A percentile compares a stretch with the other conserved stretches of the same genome.
Conservation (phyloP, 169 alveolate species). For the Cryptosporidium sp. region DNA sequence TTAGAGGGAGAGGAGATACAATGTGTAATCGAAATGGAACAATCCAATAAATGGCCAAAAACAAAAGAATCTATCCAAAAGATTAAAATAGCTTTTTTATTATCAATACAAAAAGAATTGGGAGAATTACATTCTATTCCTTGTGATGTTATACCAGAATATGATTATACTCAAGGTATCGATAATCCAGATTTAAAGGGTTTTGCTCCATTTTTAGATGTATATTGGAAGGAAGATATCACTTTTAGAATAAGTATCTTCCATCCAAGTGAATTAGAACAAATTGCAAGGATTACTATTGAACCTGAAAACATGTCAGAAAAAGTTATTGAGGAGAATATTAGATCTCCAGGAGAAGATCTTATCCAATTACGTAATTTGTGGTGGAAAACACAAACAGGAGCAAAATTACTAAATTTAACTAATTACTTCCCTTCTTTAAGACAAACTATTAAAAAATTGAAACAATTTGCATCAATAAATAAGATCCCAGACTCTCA, state of each 20-base stretch:
- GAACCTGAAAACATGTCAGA: conserved; percentile 24
- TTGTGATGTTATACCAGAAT: conserved; percentile 52
- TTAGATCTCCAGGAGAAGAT: neutral
- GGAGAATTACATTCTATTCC: conserved; percentile 17
- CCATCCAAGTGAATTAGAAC: conserved; percentile 30
- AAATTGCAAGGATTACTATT: conserved; percentile 17
- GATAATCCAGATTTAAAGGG: neutral
- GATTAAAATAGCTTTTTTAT: conserved; percentile 54
- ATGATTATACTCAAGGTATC: neutral
- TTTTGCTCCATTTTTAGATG: conserved; percentile 50
- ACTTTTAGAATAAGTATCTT: conserved; percentile 54
- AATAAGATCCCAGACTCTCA: conserved; percentile 36
- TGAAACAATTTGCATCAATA: conserved; percentile 46
- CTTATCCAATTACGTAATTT: conserved; percentile 18
- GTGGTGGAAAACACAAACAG: conserved; percentile 53
- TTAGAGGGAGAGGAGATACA: neutral
- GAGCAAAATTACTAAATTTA: conserved; percentile 20
- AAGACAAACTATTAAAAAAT: conserved; percentile 34
- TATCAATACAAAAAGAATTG: conserved; percentile 46
- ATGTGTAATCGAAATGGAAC: conserved; percentile 72
- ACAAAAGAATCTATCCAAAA: conserved; percentile 42
- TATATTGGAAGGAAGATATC: conserved; percentile 31
- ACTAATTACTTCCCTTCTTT: conserved; percentile 58
- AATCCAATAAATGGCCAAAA: conserved; percentile 64
- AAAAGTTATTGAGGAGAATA: conserved; percentile 19